These are phyloP conservation scores for Aspergillus felis DNA, from an alignment of 2,329 filamentous ascomycete species.

Conservation along the genomic window DNA sequence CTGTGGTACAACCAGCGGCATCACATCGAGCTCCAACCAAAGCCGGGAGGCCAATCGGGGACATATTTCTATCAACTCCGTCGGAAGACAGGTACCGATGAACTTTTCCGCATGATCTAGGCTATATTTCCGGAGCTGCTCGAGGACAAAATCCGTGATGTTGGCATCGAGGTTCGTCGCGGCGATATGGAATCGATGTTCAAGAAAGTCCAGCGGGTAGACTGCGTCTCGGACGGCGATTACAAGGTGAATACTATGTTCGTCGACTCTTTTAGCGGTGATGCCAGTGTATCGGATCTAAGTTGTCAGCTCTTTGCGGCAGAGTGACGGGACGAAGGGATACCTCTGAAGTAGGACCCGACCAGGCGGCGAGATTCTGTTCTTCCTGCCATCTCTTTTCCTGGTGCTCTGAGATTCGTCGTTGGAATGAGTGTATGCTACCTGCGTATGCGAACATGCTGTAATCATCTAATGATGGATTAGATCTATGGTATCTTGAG, in stretches of 20 bases:
- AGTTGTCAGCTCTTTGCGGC: not conserved
- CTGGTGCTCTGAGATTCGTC: not conserved
- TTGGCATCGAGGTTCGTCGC: conserved; percentile 35
- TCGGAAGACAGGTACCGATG: conserved; percentile 65
- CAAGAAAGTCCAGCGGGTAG: conserved; percentile 69
- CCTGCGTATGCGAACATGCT: not conserved
- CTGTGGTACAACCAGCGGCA: conserved; percentile 61
- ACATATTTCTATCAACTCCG: conserved; percentile 55
- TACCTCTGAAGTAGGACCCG: not conserved
- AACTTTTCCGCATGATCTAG: conserved; percentile 68
- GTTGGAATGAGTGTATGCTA: not conserved
- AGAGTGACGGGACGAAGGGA: not conserved
- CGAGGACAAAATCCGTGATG: conserved; percentile 59
- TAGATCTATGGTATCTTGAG: no score
- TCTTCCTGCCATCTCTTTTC: not conserved
- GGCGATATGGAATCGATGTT: conserved; percentile 51
- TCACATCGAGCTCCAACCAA: conserved; percentile 73
- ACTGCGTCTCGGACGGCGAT: conserved; percentile 70
- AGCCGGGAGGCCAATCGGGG: conserved; percentile 65
- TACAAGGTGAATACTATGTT: conserved; percentile 50
- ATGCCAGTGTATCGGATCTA: not conserved
- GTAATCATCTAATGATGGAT: no score
- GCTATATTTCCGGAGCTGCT: conserved; percentile 57
- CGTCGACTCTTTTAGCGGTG: not conserved
- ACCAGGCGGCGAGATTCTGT: not conserved